Percentiles rank a stretch among this genome's conserved stretches.
phyloP scores from a whole-genome alignment of 768 basidiomycete species.

The Amanita fuliginea region DNA sequence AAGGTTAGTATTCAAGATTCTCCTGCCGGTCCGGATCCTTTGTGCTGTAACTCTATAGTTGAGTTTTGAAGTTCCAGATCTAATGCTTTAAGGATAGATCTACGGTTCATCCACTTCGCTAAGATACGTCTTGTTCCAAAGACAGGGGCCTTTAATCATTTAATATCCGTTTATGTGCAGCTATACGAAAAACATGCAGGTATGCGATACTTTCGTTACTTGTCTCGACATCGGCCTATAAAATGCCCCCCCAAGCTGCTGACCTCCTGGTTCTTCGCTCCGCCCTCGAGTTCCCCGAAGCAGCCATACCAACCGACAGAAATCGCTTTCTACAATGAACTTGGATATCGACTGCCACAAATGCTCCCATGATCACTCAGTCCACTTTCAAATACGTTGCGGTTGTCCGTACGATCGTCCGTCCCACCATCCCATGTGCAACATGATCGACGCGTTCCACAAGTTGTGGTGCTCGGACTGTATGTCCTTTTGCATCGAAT shows the following conservation, averaged over 20 bases:
- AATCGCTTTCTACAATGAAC: background rate
- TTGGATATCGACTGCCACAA: conserved; percentile 7
- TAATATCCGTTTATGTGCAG: conserved; percentile 5
- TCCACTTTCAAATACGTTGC: conserved; percentile 22
- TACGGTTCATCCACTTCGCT: background rate
- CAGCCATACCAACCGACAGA: background rate
- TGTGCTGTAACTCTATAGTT: background rate
- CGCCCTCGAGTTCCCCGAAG: background rate
- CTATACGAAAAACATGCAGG: conserved; percentile 5
- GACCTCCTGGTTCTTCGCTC: background rate
- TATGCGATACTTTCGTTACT: background rate
- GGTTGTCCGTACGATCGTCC: conserved; percentile 20
- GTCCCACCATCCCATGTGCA: conserved; percentile 18
- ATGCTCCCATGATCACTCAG: conserved; percentile 12
- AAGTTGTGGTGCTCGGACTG: conserved; percentile 22
- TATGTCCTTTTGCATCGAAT: conserved; percentile 17
- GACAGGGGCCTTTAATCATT: conserved; percentile 2
- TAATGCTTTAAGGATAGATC: background rate
- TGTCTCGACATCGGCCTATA: background rate
- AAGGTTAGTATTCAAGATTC: conserved; percentile 1
- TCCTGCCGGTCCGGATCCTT: conserved; percentile 3
- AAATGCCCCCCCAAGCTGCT: background rate
- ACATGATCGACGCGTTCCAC: conserved; percentile 22
- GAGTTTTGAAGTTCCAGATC: conserved; percentile 1
- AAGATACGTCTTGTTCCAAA: background rate